Base-by-base conservation (phyloP, 441 rosid species). In the Aleurites moluccanus region DNA sequence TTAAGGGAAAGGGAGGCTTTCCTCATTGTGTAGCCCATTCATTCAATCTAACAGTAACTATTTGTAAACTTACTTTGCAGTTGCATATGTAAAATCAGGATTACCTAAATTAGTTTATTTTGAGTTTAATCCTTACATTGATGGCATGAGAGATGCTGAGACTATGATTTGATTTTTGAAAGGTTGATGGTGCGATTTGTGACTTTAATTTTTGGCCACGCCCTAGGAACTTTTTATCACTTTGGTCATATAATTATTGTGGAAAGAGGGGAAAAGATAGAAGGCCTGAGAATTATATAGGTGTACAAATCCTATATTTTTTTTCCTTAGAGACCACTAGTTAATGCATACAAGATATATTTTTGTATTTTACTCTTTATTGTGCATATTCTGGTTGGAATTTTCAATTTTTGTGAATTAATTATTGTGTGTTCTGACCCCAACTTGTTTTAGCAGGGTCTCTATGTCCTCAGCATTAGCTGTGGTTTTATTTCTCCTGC, bases 401-500 rank as follows among this genome's bases (percentile, higher is more conserved):
- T 4, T 44, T 14, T 10, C 9, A 72, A 4, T 28, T 45, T 47
- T 72, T 23, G 0, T 47, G 67, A 47, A 21, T 18, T 60, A 7
- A n/a, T 28, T 60, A 28, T 11, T n/a, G 10, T 21, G 2, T 40
- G 21, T 42, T 57, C 62, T 70, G 20, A 25, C 9, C 30, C 7
- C 56, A 47, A 27, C 52, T 55, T 33, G 62, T 61, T 57, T 40
- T 61, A 65, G 33, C 62, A 25, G 18, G n/a, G 27, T 64, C 28
- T n/a, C 0, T 23, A 9, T 64, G n/a, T 40, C 50, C 68, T 67
- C 1, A 14, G 71, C 61, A 28, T 55, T 68, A 68, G 10, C 45
- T 62, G 23, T 38, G 20, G 25, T 64, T 35, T 44, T 62, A 33
- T 45, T 72, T 35, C 20, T 63, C 62, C 50, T 73, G 47, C 61